Percentiles rank a stretch among this genome's conserved stretches.
These are phyloP conservation scores for Podospora comata DNA, from an alignment of 495 filamentous ascomycete genomes.

Conservation along the genomic window DNA sequence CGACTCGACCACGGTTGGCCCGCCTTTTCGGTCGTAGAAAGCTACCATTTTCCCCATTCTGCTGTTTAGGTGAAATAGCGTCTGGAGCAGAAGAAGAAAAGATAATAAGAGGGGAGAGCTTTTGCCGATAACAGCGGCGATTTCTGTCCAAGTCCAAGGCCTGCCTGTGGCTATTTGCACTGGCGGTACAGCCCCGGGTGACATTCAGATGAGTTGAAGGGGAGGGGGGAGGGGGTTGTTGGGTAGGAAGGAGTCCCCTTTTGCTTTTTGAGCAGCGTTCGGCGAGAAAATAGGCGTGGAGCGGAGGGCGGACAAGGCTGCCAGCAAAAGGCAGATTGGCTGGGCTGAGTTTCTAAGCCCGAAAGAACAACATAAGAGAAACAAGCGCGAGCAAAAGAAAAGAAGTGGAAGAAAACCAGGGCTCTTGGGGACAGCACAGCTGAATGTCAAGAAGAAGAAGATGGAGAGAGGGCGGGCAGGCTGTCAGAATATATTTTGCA, in stretches of 20 bases:
- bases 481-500: neutral
- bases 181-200: neutral
- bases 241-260: neutral
- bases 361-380: neutral
- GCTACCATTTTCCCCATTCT: neutral
- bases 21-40: conserved; percentile 9
- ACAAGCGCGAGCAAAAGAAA: neutral
- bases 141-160: neutral
- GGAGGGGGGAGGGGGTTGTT: no score
- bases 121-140: neutral
- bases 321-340: neutral
- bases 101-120: neutral
- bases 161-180: neutral
- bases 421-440: neutral
- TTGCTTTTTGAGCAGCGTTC: neutral
- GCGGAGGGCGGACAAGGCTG: neutral
- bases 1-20: conserved; percentile 5
- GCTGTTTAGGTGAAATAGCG: neutral
- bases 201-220: neutral
- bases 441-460: neutral
- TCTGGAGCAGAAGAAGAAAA: neutral
- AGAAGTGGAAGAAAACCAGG: neutral
- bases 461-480: neutral
- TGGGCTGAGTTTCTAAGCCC: neutral
- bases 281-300: neutral